A percentile compares a stretch with the other conserved stretches of the same genome.
These are phyloP conservation scores for Neurospora terricola DNA, from an alignment of 495 filamentous ascomycete species.

Conservation along the genomic window DNA sequence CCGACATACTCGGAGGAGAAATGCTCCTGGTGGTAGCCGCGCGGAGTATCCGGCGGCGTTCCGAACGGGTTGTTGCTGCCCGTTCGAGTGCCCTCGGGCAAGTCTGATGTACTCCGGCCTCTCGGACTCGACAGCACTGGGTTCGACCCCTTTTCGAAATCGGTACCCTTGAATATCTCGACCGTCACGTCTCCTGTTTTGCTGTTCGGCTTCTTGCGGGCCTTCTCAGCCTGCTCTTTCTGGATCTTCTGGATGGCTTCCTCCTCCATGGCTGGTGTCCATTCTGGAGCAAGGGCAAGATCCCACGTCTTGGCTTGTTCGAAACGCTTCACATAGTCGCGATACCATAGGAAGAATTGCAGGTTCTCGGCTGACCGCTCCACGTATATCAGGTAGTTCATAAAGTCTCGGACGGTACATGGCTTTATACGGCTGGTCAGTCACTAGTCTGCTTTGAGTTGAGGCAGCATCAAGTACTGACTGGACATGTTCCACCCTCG, in stretches of 20 bases:
- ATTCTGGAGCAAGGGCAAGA: constrained; percentile 47
- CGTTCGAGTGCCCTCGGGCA: background rate
- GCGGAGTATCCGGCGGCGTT: constrained; percentile 41
- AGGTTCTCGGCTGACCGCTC: constrained; percentile 68
- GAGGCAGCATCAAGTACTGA: constrained; percentile 27
- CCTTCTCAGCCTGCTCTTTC: constrained; percentile 28
- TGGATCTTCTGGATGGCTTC: constrained; percentile 31
- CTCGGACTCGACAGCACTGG: background rate
- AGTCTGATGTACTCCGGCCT: background rate
- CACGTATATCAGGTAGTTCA: constrained; percentile 70
- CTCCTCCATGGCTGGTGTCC: constrained; percentile 46
- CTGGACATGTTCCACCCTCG: constrained; percentile 64
- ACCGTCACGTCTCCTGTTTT: constrained; percentile 5
- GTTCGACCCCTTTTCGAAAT: constrained; percentile 39
- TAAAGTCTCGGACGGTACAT: constrained; percentile 64
- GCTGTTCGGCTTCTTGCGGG: constrained; percentile 15
- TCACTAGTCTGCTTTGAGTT: background rate
- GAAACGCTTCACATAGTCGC: constrained; percentile 56
- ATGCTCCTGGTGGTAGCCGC: constrained; percentile 1
- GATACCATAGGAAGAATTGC: constrained; percentile 70
- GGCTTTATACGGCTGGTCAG: constrained; percentile 38
- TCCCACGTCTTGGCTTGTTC: constrained; percentile 40
- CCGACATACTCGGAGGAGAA: constrained; percentile 9
- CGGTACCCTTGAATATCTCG: constrained; percentile 47
- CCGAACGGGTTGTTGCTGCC: constrained; percentile 43